These are phyloP conservation scores for Hydrangea macrophylla DNA, from an alignment of 148 eudicot genomes.

Conservation along the genomic window DNA sequence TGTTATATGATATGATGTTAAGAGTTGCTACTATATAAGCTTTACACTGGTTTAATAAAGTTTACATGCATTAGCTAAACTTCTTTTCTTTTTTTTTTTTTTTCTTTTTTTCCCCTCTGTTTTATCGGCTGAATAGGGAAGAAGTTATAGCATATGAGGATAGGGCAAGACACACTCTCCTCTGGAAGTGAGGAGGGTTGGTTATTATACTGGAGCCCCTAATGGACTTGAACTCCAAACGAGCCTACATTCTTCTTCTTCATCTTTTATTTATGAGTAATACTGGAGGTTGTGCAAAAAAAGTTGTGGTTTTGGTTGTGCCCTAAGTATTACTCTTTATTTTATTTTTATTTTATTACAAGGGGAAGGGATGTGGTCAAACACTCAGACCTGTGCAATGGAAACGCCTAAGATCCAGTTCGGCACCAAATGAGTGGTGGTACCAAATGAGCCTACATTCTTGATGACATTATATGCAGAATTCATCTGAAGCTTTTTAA, in stretches of 20 bases:
- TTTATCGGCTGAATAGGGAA: slow-evolving; percentile 15
- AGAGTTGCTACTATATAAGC: not conserved
- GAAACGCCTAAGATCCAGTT: too few species aligned
- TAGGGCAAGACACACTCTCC: not conserved
- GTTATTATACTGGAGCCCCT: not conserved
- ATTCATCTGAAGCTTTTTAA: not conserved
- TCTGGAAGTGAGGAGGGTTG: not conserved
- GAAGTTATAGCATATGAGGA: slow-evolving; percentile 17
- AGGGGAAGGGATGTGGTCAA: too few species aligned
- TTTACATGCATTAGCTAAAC: too few species aligned
- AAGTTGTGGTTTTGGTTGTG: too few species aligned
- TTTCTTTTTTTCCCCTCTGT: not conserved
- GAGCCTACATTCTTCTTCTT: not conserved
- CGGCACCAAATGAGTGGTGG: too few species aligned
- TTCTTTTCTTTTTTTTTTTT: not conserved
- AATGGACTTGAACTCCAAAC: not conserved
- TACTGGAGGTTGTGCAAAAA: too few species aligned
- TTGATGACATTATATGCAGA: not conserved
- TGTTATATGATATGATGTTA: not conserved
- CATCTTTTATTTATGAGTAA: too few species aligned
- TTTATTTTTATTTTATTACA: too few species aligned
- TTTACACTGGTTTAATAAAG: too few species aligned
- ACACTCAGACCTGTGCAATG: too few species aligned
- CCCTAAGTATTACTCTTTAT: too few species aligned
- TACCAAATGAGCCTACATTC: not conserved